Conservation (phyloP, 352 stramenopile species). For the Phytophthora nicotianae region DNA sequence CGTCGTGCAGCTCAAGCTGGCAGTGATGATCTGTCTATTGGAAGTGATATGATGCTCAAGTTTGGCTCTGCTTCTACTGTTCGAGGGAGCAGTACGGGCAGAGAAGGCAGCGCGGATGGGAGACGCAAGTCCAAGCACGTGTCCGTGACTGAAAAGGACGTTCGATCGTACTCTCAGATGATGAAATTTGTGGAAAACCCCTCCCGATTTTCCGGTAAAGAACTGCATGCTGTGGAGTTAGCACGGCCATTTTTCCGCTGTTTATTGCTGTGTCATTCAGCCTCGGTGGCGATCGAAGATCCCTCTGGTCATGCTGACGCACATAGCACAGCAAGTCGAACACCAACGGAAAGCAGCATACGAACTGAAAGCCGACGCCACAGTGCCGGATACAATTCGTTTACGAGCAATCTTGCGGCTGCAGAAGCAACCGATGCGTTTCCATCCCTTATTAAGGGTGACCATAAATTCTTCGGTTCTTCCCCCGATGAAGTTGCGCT, state of each 20-base stretch:
- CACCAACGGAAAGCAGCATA: conserved; percentile 27
- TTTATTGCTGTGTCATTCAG: conserved; percentile 82
- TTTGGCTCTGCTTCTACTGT: conserved; percentile 9
- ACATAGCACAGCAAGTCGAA: conserved; percentile 16
- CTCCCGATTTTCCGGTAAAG: conserved; percentile 48
- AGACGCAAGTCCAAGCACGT: conserved; percentile 44
- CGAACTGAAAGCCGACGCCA: conserved; percentile 28
- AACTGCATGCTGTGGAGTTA: conserved; percentile 62
- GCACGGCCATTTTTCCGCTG: conserved; percentile 82
- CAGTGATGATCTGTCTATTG: conserved; percentile 22
- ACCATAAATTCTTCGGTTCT: conserved; percentile 74
- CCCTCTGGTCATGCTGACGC: conserved; percentile 10
- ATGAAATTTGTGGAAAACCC: conserved; percentile 74
- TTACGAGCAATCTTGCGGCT: conserved; percentile 27
- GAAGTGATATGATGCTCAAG: conserved; percentile 33
- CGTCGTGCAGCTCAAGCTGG: conserved; percentile 40
- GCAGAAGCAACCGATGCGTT: conserved; percentile 36
- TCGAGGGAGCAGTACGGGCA: conserved; percentile 5
- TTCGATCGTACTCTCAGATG: conserved; percentile 68
- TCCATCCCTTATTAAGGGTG: conserved; percentile 29
- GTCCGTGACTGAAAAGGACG: conserved; percentile 69
- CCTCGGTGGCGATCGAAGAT: conserved; percentile 65
- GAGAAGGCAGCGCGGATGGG: conserved; percentile 23
- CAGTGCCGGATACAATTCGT: conserved; percentile 30
- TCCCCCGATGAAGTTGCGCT: conserved; percentile 86